Percentiles rank a stretch among this genome's conserved stretches.
Evolutionary conservation across 768 basidiomycete genomes (phyloP).

Genomic region (Boletus patriciae): DNA sequence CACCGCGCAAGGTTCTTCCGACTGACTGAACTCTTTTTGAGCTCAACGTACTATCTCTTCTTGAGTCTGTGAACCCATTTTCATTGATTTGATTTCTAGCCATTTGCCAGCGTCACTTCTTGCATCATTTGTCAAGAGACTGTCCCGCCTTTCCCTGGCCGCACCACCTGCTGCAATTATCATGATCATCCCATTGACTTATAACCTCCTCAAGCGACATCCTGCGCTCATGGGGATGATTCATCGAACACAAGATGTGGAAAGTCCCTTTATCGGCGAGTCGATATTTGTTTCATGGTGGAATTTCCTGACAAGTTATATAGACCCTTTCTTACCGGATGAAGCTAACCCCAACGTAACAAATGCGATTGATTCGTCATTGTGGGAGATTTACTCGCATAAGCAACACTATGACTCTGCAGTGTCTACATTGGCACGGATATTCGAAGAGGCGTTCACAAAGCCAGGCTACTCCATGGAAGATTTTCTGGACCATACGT

Average conservation of each 20-base stretch:
- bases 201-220: conserved; percentile 91
- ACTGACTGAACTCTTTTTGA: conserved; percentile 84
- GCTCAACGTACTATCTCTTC: conserved; percentile 68
- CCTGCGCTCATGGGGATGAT: conserved; percentile 93
- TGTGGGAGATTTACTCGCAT: conserved; percentile 90
- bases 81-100: conserved; percentile 39
- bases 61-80: background rate
- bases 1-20: conserved; percentile 95
- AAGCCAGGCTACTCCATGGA: conserved; percentile 89
- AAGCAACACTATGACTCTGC: conserved; percentile 79
- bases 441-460: conserved; percentile 92
- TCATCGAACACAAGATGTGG: conserved; percentile 55
- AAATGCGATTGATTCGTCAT: conserved; percentile 78
- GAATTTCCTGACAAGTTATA: conserved; percentile 1
- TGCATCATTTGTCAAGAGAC: conserved; percentile 91
- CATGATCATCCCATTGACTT: conserved; percentile 89
- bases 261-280: conserved; percentile 38
- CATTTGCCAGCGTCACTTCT: conserved; percentile 89
- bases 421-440: conserved; percentile 83
- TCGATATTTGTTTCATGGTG: background rate
- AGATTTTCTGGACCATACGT: conserved; percentile 95
- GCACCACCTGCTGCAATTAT: conserved; percentile 91
- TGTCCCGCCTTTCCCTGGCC: conserved; percentile 77
- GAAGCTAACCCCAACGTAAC: conserved; percentile 77
- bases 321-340: conserved; percentile 67